Percentiles rank a stretch among this genome's conserved stretches.
These are phyloP conservation scores for Trichoderma orchidacearum DNA, from an alignment of 495 filamentous ascomycete genomes.

Conservation along the genomic window DNA sequence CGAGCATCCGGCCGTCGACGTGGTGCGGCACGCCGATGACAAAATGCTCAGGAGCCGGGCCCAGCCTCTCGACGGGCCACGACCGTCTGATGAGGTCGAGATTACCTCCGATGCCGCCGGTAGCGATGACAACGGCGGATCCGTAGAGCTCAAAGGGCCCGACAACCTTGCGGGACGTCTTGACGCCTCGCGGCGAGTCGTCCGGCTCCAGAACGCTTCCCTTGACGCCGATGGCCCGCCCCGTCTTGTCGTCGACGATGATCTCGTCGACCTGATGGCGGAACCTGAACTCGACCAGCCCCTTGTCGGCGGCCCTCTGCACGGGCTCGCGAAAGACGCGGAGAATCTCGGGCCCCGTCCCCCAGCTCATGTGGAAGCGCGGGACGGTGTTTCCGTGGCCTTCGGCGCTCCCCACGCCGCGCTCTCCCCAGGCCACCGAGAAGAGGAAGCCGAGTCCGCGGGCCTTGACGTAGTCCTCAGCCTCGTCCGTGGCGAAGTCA, in stretches of 20 bases:
- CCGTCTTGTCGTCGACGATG: conserved; percentile 27
- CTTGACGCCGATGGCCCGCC: conserved; percentile 29
- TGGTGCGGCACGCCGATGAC: conserved; percentile 38
- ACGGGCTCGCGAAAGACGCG: conserved; percentile 34
- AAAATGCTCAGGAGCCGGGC: conserved; percentile 31
- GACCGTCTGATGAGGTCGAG: conserved; percentile 33
- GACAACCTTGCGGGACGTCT: conserved; percentile 22
- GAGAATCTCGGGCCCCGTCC: conserved; percentile 37
- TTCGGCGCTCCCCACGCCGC: conserved; percentile 30
- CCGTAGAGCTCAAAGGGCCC: conserved; percentile 31
- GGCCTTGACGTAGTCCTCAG: conserved; percentile 34
- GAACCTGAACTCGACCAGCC: conserved; percentile 32
- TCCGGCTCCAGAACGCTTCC: conserved; percentile 31
- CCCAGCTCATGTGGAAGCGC: conserved; percentile 37
- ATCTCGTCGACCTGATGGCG: conserved; percentile 35
- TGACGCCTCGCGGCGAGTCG: conserved; percentile 24
- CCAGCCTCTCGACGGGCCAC: conserved; percentile 33
- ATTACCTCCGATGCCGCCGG: conserved; percentile 37
- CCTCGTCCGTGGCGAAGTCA: conserved; percentile 32
- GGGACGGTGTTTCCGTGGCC: conserved; percentile 40
- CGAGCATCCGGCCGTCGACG: conserved; percentile 39
- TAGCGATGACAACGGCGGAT: conserved; percentile 27
- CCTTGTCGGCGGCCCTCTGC: conserved; percentile 25
- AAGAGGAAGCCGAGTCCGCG: conserved; percentile 27
- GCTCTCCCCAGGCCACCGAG: conserved; percentile 37